Percentiles rank a stretch among this genome's conserved stretches.
Evolutionary conservation across 2,329 filamentous ascomycete species (phyloP).

Genomic region (Sporothrix luriei): DNA sequence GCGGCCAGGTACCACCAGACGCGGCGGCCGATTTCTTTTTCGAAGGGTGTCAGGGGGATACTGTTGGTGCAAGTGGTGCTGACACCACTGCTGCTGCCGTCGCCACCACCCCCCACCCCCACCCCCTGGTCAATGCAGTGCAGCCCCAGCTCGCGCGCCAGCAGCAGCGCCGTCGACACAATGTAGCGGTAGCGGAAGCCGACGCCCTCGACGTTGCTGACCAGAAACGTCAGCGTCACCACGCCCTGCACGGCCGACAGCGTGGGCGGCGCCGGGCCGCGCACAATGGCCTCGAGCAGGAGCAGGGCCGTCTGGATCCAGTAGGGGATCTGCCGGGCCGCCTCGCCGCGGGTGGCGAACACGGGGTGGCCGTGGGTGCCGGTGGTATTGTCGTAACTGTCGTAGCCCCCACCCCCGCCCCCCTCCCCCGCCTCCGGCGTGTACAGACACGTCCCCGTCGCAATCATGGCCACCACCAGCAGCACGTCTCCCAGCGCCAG

Average conservation of each 20-base stretch:
- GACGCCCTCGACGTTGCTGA: constrained; percentile 28
- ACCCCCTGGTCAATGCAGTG: constrained; percentile 29
- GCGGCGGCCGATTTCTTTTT: constrained; percentile 45
- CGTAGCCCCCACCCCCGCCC: too few species aligned
- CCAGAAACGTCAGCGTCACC: constrained; percentile 26
- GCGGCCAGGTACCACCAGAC: constrained; percentile 49
- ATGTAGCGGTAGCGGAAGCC: constrained; percentile 27
- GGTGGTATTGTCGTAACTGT: background rate
- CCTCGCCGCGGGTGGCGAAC: background rate
- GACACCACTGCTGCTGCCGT: background rate
- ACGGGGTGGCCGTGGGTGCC: background rate
- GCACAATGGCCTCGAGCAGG: constrained; percentile 7
- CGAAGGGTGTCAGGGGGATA: background rate
- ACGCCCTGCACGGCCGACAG: constrained; percentile 26
- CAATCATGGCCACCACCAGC: constrained; percentile 26
- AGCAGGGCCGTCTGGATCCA: constrained; percentile 25
- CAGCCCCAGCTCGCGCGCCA: constrained; percentile 27
- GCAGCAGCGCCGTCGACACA: constrained; percentile 18
- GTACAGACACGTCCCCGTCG: constrained; percentile 20
- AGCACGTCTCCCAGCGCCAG: constrained; percentile 15
- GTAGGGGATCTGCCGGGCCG: background rate
- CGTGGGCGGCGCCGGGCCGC: constrained; percentile 3
- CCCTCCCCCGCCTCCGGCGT: background rate
- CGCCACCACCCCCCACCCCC: too few species aligned
- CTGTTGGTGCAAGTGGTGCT: too few species aligned